Conservation (phyloP, 75 land plant genomes). For the Cunninghamia lanceolata region DNA sequence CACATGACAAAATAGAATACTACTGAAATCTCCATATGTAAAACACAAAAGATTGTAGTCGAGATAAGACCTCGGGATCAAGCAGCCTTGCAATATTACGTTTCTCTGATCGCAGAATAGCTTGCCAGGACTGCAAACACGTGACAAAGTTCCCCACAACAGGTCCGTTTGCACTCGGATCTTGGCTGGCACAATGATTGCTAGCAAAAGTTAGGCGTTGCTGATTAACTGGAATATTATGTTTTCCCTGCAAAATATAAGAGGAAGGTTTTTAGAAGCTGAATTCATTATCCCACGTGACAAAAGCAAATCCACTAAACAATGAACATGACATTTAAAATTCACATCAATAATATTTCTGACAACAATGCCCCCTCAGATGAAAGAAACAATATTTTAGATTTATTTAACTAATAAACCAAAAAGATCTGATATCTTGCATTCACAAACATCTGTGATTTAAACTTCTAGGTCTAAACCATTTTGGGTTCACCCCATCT, state of each 20-base stretch:
- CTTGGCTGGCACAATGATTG: not conserved
- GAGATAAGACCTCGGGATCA: conserved; percentile 12
- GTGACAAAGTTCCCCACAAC: conserved; percentile 13
- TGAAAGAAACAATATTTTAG: not conserved
- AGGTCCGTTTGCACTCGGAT: not conserved
- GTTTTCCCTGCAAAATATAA: conserved; percentile 18
- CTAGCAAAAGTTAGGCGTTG: conserved; percentile 24
- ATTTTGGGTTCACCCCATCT: not conserved
- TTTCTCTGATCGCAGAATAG: conserved; percentile 15
- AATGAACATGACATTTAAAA: not conserved
- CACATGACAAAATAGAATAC: not conserved
- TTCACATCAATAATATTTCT: not conserved
- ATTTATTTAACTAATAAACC: not conserved
- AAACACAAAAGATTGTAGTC: not conserved
- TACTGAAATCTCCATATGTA: not conserved
- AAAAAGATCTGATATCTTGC: not conserved
- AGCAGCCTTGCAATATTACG: conserved; percentile 11
- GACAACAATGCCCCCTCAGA: not conserved
- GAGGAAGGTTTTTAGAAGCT: not conserved
- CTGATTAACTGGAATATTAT: conserved; percentile 15
- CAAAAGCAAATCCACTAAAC: not conserved
- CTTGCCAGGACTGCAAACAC: conserved; percentile 21
- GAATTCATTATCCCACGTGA: not conserved
- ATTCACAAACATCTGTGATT: not conserved
- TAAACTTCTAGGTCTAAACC: not conserved